Base-by-base conservation (phyloP, 1,139 yeast genomes). In the Blastobotrys buckinghamii region DNA sequence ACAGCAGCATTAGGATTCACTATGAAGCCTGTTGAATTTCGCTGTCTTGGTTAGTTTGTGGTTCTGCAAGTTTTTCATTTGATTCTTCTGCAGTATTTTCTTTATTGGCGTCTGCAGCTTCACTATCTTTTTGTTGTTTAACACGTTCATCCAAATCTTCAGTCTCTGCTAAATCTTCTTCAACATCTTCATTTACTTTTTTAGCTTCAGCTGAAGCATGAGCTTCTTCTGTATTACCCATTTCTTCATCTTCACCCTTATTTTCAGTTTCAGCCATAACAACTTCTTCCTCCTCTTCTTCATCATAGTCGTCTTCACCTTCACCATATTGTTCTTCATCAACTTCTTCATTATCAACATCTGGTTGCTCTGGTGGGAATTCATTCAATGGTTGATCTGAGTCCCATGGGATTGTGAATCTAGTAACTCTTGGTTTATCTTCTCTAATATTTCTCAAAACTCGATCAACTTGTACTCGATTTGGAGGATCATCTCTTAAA, bases 401-500 rank as follows among this genome's bases (percentile, higher is more conserved):
- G 51, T 69, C 73, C 99, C 99, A 92, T 6, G 89, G 95, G 53
- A 92, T 92, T 66, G 92, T 92, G 69, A 90, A 94, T 59, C 97
- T 74, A 9, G 99, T 92, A 37, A 94, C 98, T 58, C 98, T 75
- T 34, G 99, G 99, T 71, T 92, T 94, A 64, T 94, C 98, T 1
- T 97, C 97, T 52, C 94, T 72, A 44, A 92, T 87, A 66, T 90
- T 94, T 62, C 99, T 77, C 39, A 87, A 95, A 36, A 92, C 96
- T 62, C 85, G 95, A 50, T 90, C 97, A 15, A 92, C 90, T 62
- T 87, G 96, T 1, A 92, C 97, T 64, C 88, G 87, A 9, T 82
- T 78, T 1, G 98, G 98, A 1, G 98, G 97, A 58, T 87, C 88
- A 61, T 88, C 96, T 53, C 96, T 76, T 60, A 92, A 71, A 61